Base-by-base conservation (phyloP, 2,329 filamentous ascomycete genomes). In the Colletotrichum chlorophyti region DNA sequence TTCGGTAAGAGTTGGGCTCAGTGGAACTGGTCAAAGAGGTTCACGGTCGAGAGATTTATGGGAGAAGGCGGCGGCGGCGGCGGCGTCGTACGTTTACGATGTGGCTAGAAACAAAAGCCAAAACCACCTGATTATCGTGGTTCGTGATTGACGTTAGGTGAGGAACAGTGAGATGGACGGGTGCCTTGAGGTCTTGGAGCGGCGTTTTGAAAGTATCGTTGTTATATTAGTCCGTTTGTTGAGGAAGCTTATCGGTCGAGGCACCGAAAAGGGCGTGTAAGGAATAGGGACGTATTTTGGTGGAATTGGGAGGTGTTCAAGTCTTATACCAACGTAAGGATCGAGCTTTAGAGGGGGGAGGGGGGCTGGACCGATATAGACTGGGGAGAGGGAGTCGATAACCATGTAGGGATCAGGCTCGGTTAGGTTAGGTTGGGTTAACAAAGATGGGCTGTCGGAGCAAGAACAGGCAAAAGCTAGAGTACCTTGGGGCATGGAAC, bases 241-340 rank as follows among this genome's bases (percentile, higher is more conserved):
- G n/a, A 14, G 8, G 15, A 8, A 35, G 31, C 21, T 48, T 48
- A 17, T 19, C 38, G 32, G n/a, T 55, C 12, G 42, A 34, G 27
- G 29, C 15, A 43, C 50, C 51, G n/a, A 34, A 42, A 53, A 38
- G 19, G 37, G 51, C 55, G 37, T 27, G 15, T 21, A 6, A 14
- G 12, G 2, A 5, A 5, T 10, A 19, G 4, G 11, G 24, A n/a
- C 7, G 6, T 17, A 27, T 17, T 23, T n/a, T 6, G 19, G 46
- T 54, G 55, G 42, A 35, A 49, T 51, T 42, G 50, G 55, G 55
- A 42, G 19, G 51, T 27, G 35, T 38, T 19, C 37, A 55, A 55
- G 51, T 59, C 55, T 59, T 59, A 55, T 59, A 59, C 55, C 26
- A 54, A 31, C 51, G 42, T 19, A 55, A 43, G 55, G 51, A 41